A percentile compares a stretch with the other conserved stretches of the same genome.
phyloP scores from a whole-genome alignment of 805 yeast species.

The Wickerhamomyces subpelliculosus region DNA sequence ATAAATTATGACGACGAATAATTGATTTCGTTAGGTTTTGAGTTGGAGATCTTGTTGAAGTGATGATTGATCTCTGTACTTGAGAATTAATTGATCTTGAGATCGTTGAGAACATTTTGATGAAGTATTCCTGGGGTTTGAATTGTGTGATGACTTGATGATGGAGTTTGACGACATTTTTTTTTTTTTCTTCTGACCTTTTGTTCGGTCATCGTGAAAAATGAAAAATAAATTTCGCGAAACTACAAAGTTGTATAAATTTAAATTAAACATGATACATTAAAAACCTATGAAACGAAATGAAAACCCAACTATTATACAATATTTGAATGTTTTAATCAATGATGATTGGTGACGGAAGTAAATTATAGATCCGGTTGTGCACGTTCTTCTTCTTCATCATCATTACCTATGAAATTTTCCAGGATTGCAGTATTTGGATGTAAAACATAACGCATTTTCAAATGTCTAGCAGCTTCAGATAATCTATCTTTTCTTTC shows the following conservation, averaged over 20 bases:
- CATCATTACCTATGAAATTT: slow-evolving; percentile 33
- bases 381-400: slow-evolving; percentile 1
- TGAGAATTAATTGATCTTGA: background rate
- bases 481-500: slow-evolving; percentile 19
- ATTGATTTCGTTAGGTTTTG: background rate
- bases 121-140: no score
- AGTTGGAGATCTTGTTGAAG: background rate
- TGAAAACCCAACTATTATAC: background rate
- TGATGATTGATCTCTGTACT: background rate
- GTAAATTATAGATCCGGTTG: no score
- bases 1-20: background rate
- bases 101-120: background rate
- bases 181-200: no score
- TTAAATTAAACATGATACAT: no score
- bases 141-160: no score
- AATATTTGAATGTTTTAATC: no score
- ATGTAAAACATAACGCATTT: slow-evolving; percentile 50
- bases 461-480: slow-evolving; percentile 23
- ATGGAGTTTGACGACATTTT: no score
- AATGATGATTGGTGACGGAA: background rate
- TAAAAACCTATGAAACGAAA: no score
- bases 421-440: slow-evolving; percentile 73
- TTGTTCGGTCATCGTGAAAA: no score
- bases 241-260: background rate
- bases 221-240: no score